Conservation (phyloP, 305 asterid species). For the Coffea humblotiana region DNA sequence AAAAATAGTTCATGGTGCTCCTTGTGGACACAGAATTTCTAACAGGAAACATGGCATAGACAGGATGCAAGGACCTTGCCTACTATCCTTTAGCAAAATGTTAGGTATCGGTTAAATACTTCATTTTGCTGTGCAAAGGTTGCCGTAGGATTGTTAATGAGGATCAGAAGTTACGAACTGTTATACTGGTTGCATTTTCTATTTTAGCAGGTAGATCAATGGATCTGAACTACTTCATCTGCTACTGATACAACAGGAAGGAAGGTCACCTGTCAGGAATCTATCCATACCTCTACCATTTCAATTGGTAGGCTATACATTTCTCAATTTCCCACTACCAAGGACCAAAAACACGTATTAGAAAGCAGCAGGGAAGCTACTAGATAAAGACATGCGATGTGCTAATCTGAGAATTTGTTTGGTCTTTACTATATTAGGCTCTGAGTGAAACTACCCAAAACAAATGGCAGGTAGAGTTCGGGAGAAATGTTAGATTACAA, state of each 20-base stretch:
- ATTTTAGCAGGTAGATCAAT: no score
- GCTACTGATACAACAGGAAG: neutral
- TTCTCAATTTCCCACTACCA: neutral
- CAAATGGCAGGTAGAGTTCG: neutral
- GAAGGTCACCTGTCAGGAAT: neutral
- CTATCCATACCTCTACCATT: neutral
- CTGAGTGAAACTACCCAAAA: neutral
- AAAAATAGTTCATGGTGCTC: no score
- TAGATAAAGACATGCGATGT: neutral
- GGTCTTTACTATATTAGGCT: neutral
- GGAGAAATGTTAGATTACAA: neutral
- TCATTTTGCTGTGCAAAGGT: no score
- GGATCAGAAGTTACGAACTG: no score
- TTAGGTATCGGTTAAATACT: no score
- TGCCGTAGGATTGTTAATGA: no score
- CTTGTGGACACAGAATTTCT: no score
- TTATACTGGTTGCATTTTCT: no score
- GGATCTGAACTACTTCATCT: no score
- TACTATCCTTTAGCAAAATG: no score
- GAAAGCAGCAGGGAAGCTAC: neutral
- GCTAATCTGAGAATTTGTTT: neutral
- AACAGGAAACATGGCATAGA: no score
- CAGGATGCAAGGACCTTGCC: no score
- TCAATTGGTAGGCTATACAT: neutral
- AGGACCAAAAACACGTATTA: neutral